Base-by-base conservation (phyloP, 768 basidiomycete genomes). In the Suillus fuscotomentosus region DNA sequence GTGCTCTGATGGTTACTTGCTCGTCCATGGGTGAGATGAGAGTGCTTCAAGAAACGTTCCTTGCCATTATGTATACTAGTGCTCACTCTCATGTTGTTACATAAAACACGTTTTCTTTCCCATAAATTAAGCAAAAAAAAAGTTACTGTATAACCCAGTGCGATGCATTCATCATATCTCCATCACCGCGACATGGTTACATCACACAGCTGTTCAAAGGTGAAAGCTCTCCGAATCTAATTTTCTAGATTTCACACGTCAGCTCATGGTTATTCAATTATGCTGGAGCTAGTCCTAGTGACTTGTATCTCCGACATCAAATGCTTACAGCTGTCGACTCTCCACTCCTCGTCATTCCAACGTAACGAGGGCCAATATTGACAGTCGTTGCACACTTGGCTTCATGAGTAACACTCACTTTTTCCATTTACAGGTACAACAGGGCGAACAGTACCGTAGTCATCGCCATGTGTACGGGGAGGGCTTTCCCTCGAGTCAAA, bases 101-200 rank as follows among this genome's bases (percentile, higher is more conserved):
- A 75, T 75, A 75, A 76, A 68, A 34, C 53, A 36, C 15, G 51
- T 50, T 47, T 45, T 56, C 59, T 66, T 75, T 63, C 62, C 62
- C 62, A 63, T 39, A 45, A 60, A 34, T 60, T 38, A 38, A 38
- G 43, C 43, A 45, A 31, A 45, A 45, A 45, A 42, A 47, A 10
- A n/a, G 45, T 10, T 10, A 38, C 36, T 6, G 45, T 27, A 27
- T 15, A 27, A 51, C 50, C 11, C 11, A 15, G 24, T 54, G 34
- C 11, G 31, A 54, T 31, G 27, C 22, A 2, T 31, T 54, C 31
- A 54, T 60, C 62, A 63, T n/a, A 54, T 17, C 67, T 22, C 6
- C 50, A 53, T 65, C 65, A 57, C 61, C 54, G 57, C 50, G 31
- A 53, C 60, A 61, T 61, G 51, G 53, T 54, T 54, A 54, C 53